Percentiles rank a stretch among this genome's conserved stretches.
phyloP scores from a whole-genome alignment of 2,329 filamentous ascomycete genomes.

The Septoria linicola region DNA sequence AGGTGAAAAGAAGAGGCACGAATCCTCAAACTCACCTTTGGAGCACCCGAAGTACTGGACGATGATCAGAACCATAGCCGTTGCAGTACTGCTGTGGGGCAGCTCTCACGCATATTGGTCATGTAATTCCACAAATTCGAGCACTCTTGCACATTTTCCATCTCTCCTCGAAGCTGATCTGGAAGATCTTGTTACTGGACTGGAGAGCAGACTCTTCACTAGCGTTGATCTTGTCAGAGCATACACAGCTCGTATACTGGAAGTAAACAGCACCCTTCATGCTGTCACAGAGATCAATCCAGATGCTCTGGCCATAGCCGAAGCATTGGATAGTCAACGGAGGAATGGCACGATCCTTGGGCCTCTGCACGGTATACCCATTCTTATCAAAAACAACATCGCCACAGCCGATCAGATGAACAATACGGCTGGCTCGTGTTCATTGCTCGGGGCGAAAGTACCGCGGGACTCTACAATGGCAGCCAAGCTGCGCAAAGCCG shows the following conservation, averaged over 20 bases:
- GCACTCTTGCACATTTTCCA: constrained; percentile 33
- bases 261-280: constrained; percentile 55
- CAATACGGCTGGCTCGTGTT: constrained; percentile 64
- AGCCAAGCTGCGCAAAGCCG: constrained; percentile 59
- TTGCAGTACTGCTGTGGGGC: neutral
- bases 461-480: constrained; percentile 59
- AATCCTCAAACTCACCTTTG: too few relatives aligned
- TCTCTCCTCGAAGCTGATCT: constrained; percentile 52
- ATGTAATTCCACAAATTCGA: neutral
- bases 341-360: constrained; percentile 49
- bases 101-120: neutral
- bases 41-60: neutral
- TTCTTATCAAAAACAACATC: constrained; percentile 68
- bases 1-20: too few relatives aligned
- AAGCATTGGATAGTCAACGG: constrained; percentile 50
- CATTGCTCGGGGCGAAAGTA: constrained; percentile 59
- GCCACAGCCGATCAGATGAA: constrained; percentile 63
- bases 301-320: constrained; percentile 53
- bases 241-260: constrained; percentile 52
- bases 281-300: constrained; percentile 57
- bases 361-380: constrained; percentile 63
- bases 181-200: constrained; percentile 52
- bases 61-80: neutral
- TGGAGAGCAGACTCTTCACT: constrained; percentile 53
- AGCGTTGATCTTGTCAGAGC: constrained; percentile 60